These are phyloP conservation scores for Elsinoe fawcettii DNA, from an alignment of 2,329 filamentous ascomycete species.

Conservation along the genomic window DNA sequence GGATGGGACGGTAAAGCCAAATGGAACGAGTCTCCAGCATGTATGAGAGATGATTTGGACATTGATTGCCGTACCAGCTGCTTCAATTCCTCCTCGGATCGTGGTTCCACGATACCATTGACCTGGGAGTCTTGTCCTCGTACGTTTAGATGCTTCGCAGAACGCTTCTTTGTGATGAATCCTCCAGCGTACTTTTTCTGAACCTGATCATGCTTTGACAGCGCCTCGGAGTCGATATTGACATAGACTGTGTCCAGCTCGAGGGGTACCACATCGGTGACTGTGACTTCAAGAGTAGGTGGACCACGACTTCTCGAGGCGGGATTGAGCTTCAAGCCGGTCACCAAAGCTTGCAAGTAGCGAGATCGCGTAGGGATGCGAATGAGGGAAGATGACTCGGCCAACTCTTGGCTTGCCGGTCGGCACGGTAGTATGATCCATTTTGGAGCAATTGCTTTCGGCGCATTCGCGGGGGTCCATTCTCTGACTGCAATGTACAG, in stretches of 20 bases:
- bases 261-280: slow-evolving; percentile 73
- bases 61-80: slow-evolving; percentile 62
- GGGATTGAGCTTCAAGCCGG: slow-evolving; percentile 12
- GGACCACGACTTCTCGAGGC: slow-evolving; percentile 48
- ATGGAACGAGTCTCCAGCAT: slow-evolving; percentile 74
- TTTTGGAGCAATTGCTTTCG: slow-evolving; percentile 50
- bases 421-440: slow-evolving; percentile 83
- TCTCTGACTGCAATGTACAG: slow-evolving; percentile 66
- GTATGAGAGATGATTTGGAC: slow-evolving; percentile 64
- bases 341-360: slow-evolving; percentile 58
- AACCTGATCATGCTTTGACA: slow-evolving; percentile 71
- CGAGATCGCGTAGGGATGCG: slow-evolving; percentile 67
- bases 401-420: slow-evolving; percentile 42
- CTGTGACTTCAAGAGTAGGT: slow-evolving; percentile 74
- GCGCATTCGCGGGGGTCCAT: slow-evolving; percentile 53
- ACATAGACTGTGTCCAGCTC: slow-evolving; percentile 81
- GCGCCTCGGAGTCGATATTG: slow-evolving; percentile 70
- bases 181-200: slow-evolving; percentile 72
- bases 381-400: slow-evolving; percentile 65
- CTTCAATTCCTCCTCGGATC: slow-evolving; percentile 22
- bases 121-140: neutral
- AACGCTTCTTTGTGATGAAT: slow-evolving; percentile 23
- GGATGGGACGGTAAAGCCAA: slow-evolving; percentile 70
- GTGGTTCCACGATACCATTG: neutral
- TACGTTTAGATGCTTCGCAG: neutral